phyloP scores from a whole-genome alignment of 2,329 filamentous ascomycete genomes.

The Podosphaera xanthii region DNA sequence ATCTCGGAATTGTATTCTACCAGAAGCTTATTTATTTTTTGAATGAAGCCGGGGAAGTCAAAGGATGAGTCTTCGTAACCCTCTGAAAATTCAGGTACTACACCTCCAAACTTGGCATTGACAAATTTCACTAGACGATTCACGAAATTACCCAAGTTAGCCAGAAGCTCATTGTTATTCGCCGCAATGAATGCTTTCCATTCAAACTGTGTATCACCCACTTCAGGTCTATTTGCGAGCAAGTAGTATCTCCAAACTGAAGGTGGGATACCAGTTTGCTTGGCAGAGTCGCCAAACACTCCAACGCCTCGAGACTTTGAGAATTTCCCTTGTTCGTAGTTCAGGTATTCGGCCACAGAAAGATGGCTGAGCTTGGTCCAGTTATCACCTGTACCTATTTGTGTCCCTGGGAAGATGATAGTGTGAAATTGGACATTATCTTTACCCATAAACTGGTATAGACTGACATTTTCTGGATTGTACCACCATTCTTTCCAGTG shows the following conservation, averaged over 20 bases:
- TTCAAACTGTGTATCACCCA: constrained; percentile 70
- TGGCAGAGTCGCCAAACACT: constrained; percentile 77
- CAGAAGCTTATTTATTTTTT: constrained; percentile 42
- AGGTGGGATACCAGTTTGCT: constrained; percentile 60
- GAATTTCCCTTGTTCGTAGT: constrained; percentile 80
- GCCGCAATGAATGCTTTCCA: constrained; percentile 63
- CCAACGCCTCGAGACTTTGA: constrained; percentile 76
- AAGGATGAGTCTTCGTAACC: constrained; percentile 32
- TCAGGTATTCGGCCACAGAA: constrained; percentile 73
- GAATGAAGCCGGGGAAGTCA: constrained; percentile 21
- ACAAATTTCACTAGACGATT: constrained; percentile 55
- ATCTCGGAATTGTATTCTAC: constrained; percentile 42
- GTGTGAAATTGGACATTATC: constrained; percentile 67
- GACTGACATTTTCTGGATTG: constrained; percentile 63
- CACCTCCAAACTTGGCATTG: constrained; percentile 45
- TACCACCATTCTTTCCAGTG: constrained; percentile 93
- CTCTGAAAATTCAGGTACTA: constrained; percentile 37
- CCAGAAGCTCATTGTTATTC: constrained; percentile 76
- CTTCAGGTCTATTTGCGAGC: constrained; percentile 64
- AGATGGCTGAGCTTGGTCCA: constrained; percentile 84
- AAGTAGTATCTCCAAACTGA: constrained; percentile 93
- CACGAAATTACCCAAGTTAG: constrained; percentile 50
- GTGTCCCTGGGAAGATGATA: constrained; percentile 73
- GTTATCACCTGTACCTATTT: constrained; percentile 61
- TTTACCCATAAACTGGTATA: constrained; percentile 92